Evolutionary conservation across 352 stramenopile species (phyloP).

Genomic region (Phytophthora vignae): DNA sequence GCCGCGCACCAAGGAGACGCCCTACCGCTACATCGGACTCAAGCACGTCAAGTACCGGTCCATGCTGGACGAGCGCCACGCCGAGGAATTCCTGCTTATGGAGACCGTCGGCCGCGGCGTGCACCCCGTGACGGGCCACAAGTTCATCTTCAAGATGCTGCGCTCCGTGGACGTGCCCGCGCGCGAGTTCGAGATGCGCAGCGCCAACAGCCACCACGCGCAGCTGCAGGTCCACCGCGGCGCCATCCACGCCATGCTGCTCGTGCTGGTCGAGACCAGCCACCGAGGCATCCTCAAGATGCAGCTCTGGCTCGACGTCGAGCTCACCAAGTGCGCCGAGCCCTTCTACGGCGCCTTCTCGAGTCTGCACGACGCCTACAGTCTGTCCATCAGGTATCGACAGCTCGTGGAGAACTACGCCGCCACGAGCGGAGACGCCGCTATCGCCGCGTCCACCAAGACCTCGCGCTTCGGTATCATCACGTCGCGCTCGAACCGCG

Average conservation of each 20-base stretch:
- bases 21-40: conserved; percentile 78
- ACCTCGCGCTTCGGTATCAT: conserved; percentile 39
- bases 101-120: conserved; percentile 62
- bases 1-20: conserved; percentile 67
- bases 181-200: conserved; percentile 52
- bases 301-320: conserved; percentile 75
- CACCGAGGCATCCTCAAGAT: conserved; percentile 68
- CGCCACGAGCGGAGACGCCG: conserved; percentile 39
- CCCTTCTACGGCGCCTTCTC: conserved; percentile 69
- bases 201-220: conserved; percentile 52
- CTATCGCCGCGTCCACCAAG: conserved; percentile 32
- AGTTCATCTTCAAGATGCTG: conserved; percentile 74
- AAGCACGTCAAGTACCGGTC: conserved; percentile 84
- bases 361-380: conserved; percentile 74
- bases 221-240: conserved; percentile 60
- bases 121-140: conserved; percentile 44
- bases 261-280: conserved; percentile 69
- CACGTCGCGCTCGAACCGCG: conserved; percentile 44
- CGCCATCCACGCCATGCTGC: conserved; percentile 63
- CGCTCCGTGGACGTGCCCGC: conserved; percentile 62
- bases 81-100: conserved; percentile 73
- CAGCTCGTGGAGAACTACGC: conserved; percentile 62
- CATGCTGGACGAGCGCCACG: conserved; percentile 58
- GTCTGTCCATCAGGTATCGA: conserved; percentile 68
- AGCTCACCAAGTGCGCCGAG: conserved; percentile 60